Evolutionary conservation across 257 asterid species (phyloP).

Genomic region (Penstemon newberryi): DNA sequence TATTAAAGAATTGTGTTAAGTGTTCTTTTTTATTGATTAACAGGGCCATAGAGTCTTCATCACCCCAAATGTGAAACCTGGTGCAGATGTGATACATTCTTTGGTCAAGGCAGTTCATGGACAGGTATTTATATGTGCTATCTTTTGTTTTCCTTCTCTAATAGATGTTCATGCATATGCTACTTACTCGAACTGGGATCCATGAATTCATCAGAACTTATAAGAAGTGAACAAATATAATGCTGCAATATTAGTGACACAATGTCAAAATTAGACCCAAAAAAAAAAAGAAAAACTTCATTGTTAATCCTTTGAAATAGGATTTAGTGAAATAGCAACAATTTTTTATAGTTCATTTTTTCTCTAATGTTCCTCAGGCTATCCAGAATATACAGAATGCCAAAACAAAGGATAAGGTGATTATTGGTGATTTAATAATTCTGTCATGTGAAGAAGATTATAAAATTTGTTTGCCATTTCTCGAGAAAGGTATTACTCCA

Average conservation of each 20-base stretch:
- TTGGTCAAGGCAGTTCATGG: slow-evolving; percentile 70
- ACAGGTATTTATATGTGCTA: slow-evolving; percentile 45
- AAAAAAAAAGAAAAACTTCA: background rate
- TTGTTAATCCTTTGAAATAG: background rate
- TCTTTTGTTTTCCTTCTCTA: slow-evolving; percentile 21
- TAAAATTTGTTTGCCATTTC: slow-evolving; percentile 51
- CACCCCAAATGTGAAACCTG: slow-evolving; percentile 69
- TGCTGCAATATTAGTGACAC: background rate
- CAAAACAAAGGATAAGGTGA: slow-evolving; percentile 26
- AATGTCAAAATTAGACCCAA: background rate
- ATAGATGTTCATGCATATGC: slow-evolving; percentile 2
- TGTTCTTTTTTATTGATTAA: slow-evolving; percentile 28
- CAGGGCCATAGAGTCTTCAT: slow-evolving; percentile 62
- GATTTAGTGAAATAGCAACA: slow-evolving; percentile 15
- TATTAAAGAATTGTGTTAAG: slow-evolving; percentile 5
- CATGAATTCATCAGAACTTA: background rate
- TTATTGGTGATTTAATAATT: slow-evolving; percentile 47
- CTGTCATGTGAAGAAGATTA: slow-evolving; percentile 67
- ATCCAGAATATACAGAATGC: slow-evolving; percentile 32
- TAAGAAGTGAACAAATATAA: background rate
- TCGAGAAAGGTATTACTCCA: slow-evolving; percentile 49
- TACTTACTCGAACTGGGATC: background rate
- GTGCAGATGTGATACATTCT: slow-evolving; percentile 45
- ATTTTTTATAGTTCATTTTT: slow-evolving; percentile 9
- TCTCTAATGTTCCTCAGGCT: slow-evolving; percentile 44